A percentile compares a stretch with the other conserved stretches of the same genome.
Conservation (phyloP, 2,329 filamentous ascomycete species). For the Rutstroemia sydowiana region DNA sequence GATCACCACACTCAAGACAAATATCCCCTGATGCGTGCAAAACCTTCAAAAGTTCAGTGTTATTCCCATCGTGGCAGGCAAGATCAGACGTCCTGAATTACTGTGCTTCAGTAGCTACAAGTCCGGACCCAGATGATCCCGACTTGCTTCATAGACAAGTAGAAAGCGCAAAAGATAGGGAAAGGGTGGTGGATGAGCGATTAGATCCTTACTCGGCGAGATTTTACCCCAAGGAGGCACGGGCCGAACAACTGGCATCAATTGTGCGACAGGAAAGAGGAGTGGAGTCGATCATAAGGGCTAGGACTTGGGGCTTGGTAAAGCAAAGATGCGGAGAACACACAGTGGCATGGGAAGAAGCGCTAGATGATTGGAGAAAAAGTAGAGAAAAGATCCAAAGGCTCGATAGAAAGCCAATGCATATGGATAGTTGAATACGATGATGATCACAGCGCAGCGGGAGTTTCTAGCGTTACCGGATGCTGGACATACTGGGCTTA, state of each 20-base stretch:
- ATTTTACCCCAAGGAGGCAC: conserved; percentile 71
- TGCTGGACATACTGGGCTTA: too few species aligned
- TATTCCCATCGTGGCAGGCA: conserved; percentile 85
- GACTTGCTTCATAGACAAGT: conserved; percentile 62
- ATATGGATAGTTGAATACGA: too few species aligned
- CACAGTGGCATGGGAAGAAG: conserved; percentile 55
- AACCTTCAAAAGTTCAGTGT: conserved; percentile 64
- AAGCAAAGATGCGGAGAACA: conserved; percentile 63
- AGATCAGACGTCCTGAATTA: conserved; percentile 81
- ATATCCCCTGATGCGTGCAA: conserved; percentile 59
- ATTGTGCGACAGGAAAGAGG: conserved; percentile 67
- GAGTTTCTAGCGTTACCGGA: too few species aligned
- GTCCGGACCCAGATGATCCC: conserved; percentile 80
- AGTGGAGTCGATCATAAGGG: conserved; percentile 72
- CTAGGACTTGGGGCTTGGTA: conserved; percentile 74
- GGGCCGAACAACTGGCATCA: conserved; percentile 71
- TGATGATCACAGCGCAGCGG: too few species aligned
- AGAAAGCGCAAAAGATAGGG: conserved; percentile 62
- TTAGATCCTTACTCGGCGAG: conserved; percentile 85
- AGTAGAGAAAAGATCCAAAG: conserved; percentile 14
- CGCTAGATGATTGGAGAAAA: conserved; percentile 54
- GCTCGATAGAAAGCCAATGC: not conserved
- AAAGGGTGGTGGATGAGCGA: conserved; percentile 75
- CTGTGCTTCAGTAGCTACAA: conserved; percentile 80
- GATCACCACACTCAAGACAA: conserved; percentile 39